Conservation (phyloP, 2,329 filamentous ascomycete genomes). For the Cladophialophora yegresii region DNA sequence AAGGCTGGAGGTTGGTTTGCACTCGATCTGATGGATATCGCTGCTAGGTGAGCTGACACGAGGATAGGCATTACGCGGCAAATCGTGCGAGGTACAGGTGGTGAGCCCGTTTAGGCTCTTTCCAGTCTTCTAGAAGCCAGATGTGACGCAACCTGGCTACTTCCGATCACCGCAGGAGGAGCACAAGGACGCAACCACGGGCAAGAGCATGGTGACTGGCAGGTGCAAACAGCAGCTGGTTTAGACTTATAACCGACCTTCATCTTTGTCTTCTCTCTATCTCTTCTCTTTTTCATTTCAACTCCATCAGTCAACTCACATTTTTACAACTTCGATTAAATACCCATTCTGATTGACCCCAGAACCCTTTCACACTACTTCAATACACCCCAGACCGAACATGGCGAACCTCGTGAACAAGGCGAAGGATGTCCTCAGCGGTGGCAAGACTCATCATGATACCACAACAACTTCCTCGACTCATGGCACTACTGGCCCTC, state of each 20-base stretch:
- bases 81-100: too few relatives aligned
- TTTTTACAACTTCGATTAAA: neutral
- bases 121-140: neutral
- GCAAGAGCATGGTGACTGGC: neutral
- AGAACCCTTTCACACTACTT: neutral
- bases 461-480: conserved; percentile 29
- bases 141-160: conserved; percentile 1
- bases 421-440: conserved; percentile 50
- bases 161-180: neutral
- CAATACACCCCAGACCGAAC: conserved; percentile 32
- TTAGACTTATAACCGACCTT: neutral
- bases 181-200: neutral
- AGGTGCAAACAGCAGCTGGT: neutral
- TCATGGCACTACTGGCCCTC: conserved; percentile 44
- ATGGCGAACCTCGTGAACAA: conserved; percentile 54
- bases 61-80: neutral
- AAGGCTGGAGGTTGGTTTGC: neutral
- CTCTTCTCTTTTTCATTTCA: neutral
- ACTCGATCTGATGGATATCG: neutral
- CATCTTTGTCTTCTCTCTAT: neutral
- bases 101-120: neutral
- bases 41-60: neutral
- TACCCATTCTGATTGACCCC: neutral
- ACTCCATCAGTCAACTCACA: neutral
- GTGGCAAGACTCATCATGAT: conserved; percentile 36